Evolutionary conservation across 2,329 filamentous ascomycete genomes (phyloP).

Genomic region (Ceratocystiopsis minuta): DNA sequence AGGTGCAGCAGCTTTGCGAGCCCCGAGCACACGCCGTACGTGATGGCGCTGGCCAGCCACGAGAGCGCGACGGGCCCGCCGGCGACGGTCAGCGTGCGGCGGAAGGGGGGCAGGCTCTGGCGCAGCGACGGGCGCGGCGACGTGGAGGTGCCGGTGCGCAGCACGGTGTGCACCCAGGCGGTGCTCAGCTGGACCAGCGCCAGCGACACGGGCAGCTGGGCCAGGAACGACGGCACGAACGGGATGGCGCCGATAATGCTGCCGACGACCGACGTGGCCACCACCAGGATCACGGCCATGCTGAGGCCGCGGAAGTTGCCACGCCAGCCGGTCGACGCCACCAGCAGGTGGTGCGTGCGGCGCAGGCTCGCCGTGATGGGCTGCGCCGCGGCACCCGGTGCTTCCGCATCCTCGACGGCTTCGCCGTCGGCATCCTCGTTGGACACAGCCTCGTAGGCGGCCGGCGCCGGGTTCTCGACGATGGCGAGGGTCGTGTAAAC

Average conservation of each 20-base stretch:
- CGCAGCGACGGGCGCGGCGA: slow-evolving; percentile 38
- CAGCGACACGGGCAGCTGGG: slow-evolving; percentile 36
- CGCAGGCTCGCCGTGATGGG: slow-evolving; percentile 33
- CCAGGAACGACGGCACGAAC: slow-evolving; percentile 19
- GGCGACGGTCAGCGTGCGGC: slow-evolving; percentile 47
- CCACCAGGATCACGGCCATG: slow-evolving; percentile 24
- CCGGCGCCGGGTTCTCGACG: slow-evolving; percentile 38
- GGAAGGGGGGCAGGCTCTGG: slow-evolving; percentile 45
- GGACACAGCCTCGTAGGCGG: slow-evolving; percentile 33
- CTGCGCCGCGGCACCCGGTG: slow-evolving; percentile 18
- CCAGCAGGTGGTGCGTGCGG: slow-evolving; percentile 35
- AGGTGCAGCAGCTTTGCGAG: slow-evolving; percentile 30
- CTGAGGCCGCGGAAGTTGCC: slow-evolving; percentile 53
- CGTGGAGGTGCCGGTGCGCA: slow-evolving; percentile 43
- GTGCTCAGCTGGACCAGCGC: slow-evolving; percentile 50
- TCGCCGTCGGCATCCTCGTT: slow-evolving; percentile 16
- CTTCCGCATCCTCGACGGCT: slow-evolving; percentile 12
- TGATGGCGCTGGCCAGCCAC: slow-evolving; percentile 37
- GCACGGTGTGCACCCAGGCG: slow-evolving; percentile 73
- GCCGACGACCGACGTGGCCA: slow-evolving; percentile 19
- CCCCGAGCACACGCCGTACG: slow-evolving; percentile 27
- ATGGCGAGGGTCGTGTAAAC: slow-evolving; percentile 38
- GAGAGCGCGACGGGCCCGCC: slow-evolving; percentile 46
- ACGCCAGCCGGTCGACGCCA: slow-evolving; percentile 41
- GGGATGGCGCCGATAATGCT: slow-evolving; percentile 25